Conservation (phyloP, 495 filamentous ascomycete genomes). For the Xylaria nigripes region DNA sequence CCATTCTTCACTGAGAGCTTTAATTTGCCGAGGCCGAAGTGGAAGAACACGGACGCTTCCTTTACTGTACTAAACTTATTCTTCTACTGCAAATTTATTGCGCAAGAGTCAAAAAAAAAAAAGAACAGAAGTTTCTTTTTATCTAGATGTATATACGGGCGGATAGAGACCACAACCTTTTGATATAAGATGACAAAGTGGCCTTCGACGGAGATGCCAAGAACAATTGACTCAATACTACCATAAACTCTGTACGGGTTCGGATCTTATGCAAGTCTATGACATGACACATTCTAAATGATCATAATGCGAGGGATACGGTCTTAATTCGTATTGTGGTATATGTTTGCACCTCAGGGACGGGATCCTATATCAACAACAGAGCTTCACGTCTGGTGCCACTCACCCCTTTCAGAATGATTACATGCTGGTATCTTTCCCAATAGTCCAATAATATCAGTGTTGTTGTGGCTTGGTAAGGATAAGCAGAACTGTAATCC, state of each 20-base stretch:
- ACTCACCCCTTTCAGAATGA: not conserved
- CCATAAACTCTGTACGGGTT: not conserved
- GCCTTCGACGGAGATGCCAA: not conserved
- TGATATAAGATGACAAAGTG: not conserved
- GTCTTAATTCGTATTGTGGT: too few relatives aligned
- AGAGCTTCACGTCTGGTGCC: not conserved
- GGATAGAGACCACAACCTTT: not conserved
- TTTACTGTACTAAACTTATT: too few relatives aligned
- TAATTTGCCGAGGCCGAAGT: too few relatives aligned
- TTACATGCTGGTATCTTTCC: conserved; percentile 10
- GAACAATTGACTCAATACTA: not conserved
- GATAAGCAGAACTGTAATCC: not conserved
- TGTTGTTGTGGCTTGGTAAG: not conserved
- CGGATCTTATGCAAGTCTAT: too few relatives aligned
- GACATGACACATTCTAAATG: too few relatives aligned
- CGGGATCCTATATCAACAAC: too few relatives aligned
- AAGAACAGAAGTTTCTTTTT: not conserved
- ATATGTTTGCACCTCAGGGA: too few relatives aligned
- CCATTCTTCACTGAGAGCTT: not conserved
- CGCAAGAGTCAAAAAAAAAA: not conserved
- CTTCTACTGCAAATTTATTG: too few relatives aligned
- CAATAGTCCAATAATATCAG: conserved; percentile 11
- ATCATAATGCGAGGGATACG: too few relatives aligned
- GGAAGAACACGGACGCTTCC: too few relatives aligned
- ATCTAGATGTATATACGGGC: conserved; percentile 1